Percentiles rank a stretch among this genome's conserved stretches.
Conservation (phyloP, 352 stramenopile species). For the Pythium biforme region DNA sequence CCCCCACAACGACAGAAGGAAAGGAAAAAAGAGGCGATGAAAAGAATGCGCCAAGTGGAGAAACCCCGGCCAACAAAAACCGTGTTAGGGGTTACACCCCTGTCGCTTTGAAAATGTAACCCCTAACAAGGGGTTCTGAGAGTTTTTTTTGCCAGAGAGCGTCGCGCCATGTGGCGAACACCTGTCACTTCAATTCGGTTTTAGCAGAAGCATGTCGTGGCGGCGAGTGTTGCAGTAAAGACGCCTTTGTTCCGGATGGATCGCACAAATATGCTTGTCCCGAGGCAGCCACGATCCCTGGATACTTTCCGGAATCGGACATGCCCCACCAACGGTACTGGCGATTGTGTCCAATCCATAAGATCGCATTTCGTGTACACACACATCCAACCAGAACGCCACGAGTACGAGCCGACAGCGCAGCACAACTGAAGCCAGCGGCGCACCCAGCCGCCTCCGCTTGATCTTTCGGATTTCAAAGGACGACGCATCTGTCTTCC, state of each 20-base stretch:
- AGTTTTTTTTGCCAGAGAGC: constrained; percentile 1
- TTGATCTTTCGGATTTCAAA: no score
- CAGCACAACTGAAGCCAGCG: no score
- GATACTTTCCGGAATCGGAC: background rate
- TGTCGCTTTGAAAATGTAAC: constrained; percentile 1
- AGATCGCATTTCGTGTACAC: background rate
- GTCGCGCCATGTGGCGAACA: constrained; percentile 9
- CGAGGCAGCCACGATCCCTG: background rate
- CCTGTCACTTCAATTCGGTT: constrained; percentile 19
- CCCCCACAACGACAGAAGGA: constrained; percentile 10
- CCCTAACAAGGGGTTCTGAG: constrained; percentile 10
- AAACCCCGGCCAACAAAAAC: constrained; percentile 15
- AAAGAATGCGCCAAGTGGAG: background rate
- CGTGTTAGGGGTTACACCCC: constrained; percentile 2
- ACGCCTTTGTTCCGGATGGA: constrained; percentile 4
- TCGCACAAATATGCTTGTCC: background rate
- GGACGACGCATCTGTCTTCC: no score
- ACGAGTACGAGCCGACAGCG: no score
- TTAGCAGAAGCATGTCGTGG: background rate
- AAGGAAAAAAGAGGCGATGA: constrained; percentile 9
- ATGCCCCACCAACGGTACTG: background rate
- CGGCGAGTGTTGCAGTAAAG: background rate
- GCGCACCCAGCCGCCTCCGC: no score
- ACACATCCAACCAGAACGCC: no score
- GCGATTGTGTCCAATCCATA: background rate